phyloP scores from a whole-genome alignment of 2,329 filamentous ascomycete genomes.

The Westerdykella sp. region DNA sequence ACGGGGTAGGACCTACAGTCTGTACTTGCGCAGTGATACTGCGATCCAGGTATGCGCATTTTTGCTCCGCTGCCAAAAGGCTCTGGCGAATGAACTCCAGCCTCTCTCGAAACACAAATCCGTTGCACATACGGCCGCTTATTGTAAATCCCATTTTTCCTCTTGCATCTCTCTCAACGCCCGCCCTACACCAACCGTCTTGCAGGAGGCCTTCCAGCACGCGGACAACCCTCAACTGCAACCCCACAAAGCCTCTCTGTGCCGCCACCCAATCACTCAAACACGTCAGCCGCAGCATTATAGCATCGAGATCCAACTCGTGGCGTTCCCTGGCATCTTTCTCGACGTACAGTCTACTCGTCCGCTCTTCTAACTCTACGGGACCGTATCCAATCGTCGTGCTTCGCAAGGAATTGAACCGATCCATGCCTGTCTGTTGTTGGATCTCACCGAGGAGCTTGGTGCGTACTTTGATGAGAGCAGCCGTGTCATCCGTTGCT shows the following conservation, averaged over 20 bases:
- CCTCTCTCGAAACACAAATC: conserved; percentile 5
- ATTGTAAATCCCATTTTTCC: background rate
- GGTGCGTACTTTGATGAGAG: conserved; percentile 9
- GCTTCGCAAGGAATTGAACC: conserved; percentile 11
- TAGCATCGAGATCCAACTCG: conserved; percentile 10
- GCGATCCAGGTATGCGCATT: conserved; percentile 10
- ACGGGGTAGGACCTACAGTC: conserved; percentile 4
- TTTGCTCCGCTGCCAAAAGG: conserved; percentile 8
- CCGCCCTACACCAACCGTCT: background rate
- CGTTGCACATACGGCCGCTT: background rate
- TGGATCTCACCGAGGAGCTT: conserved; percentile 12
- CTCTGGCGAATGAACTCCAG: conserved; percentile 6
- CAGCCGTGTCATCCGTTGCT: conserved; percentile 8
- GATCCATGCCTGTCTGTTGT: conserved; percentile 13
- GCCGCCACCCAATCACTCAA: conserved; percentile 15
- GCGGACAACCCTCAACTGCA: conserved; percentile 6
- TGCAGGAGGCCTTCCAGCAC: conserved; percentile 3
- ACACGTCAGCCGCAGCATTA: conserved; percentile 12
- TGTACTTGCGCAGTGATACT: conserved; percentile 11
- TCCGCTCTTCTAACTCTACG: background rate
- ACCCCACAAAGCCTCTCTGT: conserved; percentile 8
- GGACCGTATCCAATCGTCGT: conserved; percentile 1
- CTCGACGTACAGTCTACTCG: background rate
- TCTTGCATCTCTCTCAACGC: background rate
- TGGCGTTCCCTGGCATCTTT: conserved; percentile 4